Conservation (phyloP, 1,139 yeast genomes). For the Saccharomyces pastorianus region DNA sequence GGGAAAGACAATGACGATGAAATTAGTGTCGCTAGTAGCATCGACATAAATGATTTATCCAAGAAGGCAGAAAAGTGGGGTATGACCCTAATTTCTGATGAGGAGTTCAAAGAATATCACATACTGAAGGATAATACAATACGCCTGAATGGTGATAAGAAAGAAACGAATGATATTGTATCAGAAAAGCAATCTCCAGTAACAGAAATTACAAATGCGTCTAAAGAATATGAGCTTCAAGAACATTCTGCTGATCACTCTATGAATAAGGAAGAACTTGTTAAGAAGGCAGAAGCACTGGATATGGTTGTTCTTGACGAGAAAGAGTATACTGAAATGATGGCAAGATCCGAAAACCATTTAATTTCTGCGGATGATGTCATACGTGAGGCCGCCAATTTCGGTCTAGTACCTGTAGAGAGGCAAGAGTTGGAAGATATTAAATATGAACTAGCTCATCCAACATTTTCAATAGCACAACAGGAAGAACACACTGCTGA, state of each 20-base stretch:
- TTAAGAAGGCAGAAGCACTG: too few species aligned
- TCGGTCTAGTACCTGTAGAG: too few species aligned
- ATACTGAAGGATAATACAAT: background rate
- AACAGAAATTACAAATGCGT: background rate
- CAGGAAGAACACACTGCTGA: conserved; percentile 13
- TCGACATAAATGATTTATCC: background rate
- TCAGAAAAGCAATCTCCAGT: background rate
- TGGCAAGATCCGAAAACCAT: too few species aligned
- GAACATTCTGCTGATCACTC: too few species aligned
- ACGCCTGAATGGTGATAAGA: background rate
- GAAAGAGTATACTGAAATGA: too few species aligned
- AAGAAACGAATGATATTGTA: background rate
- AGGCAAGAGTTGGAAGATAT: background rate
- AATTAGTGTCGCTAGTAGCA: background rate
- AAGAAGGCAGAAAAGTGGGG: conserved; percentile 6
- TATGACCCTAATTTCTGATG: conserved; percentile 19
- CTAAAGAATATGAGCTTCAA: too few species aligned
- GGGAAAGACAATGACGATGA: background rate
- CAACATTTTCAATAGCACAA: conserved; percentile 16
- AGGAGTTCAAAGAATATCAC: background rate
- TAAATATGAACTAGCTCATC: conserved; percentile 19
- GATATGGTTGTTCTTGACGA: too few species aligned
- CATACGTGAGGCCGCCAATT: too few species aligned
- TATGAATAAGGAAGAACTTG: too few species aligned
- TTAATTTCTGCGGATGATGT: too few species aligned